These are phyloP conservation scores for Aureococcus anophagefferens DNA, from an alignment of 108 stramenopile genomes.

Conservation along the genomic window DNA sequence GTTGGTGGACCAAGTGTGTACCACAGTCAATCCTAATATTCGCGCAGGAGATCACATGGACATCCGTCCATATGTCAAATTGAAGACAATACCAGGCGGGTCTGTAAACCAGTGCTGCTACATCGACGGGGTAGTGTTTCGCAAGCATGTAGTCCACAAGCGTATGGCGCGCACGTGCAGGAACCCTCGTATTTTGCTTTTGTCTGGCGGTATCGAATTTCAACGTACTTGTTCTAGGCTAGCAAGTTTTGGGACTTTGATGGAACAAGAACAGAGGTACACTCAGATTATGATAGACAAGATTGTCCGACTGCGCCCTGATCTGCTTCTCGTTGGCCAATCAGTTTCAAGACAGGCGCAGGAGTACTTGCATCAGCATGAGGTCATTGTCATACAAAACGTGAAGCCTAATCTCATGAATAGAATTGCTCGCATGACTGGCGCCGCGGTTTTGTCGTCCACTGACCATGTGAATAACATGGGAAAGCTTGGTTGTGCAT, in stretches of 20 bases:
- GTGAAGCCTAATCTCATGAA: slow-evolving; percentile 72
- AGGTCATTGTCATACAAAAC: slow-evolving; percentile 77
- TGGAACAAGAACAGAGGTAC: slow-evolving; percentile 86
- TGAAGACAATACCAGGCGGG: slow-evolving; percentile 66
- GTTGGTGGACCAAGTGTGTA: too few species aligned
- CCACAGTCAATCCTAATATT: too few species aligned
- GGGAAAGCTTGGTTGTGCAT: too few species aligned
- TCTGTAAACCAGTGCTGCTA: slow-evolving; percentile 62
- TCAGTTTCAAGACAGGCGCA: slow-evolving; percentile 75
- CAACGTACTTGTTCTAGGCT: slow-evolving; percentile 72
- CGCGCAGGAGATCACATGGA: background rate
- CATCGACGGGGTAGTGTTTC: slow-evolving; percentile 79
- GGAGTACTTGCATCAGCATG: slow-evolving; percentile 62
- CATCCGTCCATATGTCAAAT: slow-evolving; percentile 46
- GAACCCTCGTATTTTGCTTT: slow-evolving; percentile 80
- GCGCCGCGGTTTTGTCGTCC: slow-evolving; percentile 71
- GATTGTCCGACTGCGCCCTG: slow-evolving; percentile 74
- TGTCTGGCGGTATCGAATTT: slow-evolving; percentile 84
- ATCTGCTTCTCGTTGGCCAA: slow-evolving; percentile 69
- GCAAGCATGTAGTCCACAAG: slow-evolving; percentile 79
- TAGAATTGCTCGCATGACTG: slow-evolving; percentile 75
- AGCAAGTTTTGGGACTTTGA: slow-evolving; percentile 71
- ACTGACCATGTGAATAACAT: slow-evolving; percentile 89
- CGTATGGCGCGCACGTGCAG: slow-evolving; percentile 47
- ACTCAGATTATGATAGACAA: slow-evolving; percentile 83